Percentiles rank a stretch among this genome's conserved stretches.
These are phyloP conservation scores for Sinapis alba DNA, from an alignment of 441 rosid species.

Conservation along the genomic window DNA sequence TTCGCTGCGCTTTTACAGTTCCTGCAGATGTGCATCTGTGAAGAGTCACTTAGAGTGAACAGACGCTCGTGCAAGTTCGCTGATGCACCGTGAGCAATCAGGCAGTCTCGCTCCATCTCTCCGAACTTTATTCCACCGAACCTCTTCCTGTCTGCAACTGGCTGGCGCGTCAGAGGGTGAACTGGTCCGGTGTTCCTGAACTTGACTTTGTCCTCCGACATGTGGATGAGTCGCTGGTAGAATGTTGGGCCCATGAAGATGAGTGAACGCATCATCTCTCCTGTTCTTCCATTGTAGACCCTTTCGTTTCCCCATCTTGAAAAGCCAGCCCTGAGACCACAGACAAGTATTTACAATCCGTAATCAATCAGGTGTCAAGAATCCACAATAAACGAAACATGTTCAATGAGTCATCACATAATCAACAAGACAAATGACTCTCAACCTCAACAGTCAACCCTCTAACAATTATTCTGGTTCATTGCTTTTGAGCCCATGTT, in stretches of 20 bases:
- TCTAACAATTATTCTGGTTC: conserved; percentile 11
- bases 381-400: not conserved
- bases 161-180: conserved; percentile 89
- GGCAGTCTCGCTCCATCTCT: conserved; percentile 94
- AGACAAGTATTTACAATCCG: not conserved
- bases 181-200: conserved; percentile 95
- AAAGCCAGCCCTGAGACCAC: conserved; percentile 73
- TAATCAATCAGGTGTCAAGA: not conserved
- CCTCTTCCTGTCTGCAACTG: conserved; percentile 84
- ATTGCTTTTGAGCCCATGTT: conserved; percentile 1
- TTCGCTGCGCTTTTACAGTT: conserved; percentile 60
- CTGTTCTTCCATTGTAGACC: conserved; percentile 77
- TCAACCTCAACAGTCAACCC: not conserved
- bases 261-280: conserved; percentile 71
- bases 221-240: conserved; percentile 85
- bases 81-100: conserved; percentile 85
- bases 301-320: conserved; percentile 87
- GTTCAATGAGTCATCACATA: not conserved
- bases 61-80: conserved; percentile 87
- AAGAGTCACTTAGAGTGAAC: conserved; percentile 76
- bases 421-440: conserved; percentile 15
- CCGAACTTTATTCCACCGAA: conserved; percentile 93
- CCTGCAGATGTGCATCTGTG: conserved; percentile 75
- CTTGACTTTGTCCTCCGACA: conserved; percentile 92
- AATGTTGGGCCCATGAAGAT: conserved; percentile 90